A percentile compares a stretch with the other conserved stretches of the same genome.
Evolutionary conservation across 345 rosid genomes (phyloP).

Genomic region (Linum trigynum): DNA sequence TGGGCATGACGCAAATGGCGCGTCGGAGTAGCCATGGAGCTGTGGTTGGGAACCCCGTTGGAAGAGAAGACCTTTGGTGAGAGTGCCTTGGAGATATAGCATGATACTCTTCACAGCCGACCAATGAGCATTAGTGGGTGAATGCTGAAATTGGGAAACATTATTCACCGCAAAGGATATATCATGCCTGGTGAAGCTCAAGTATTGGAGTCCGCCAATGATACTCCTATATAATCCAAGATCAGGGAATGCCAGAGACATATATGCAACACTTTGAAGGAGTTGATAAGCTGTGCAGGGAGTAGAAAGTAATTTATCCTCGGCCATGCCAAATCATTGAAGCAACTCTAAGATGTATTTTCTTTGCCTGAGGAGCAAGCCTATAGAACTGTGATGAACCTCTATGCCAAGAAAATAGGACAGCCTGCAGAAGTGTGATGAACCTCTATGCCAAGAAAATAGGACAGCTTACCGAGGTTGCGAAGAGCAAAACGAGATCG

Average conservation of each 20-base stretch:
- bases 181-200: neutral
- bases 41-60: too few species aligned
- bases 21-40: too few species aligned
- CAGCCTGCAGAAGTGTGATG: neutral
- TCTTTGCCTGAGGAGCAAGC: neutral
- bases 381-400: neutral
- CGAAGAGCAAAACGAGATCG: neutral
- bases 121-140: neutral
- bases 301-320: neutral
- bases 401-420: neutral
- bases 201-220: neutral
- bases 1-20: too few species aligned
- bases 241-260: neutral
- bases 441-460: neutral
- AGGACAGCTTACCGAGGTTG: neutral
- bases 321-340: neutral
- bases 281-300: neutral
- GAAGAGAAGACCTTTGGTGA: too few species aligned
- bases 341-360: neutral
- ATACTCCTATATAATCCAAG: neutral
- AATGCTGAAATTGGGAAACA: neutral
- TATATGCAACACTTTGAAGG: neutral
- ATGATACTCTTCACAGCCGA: neutral
- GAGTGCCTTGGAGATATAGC: neutral
- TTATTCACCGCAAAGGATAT: neutral